A percentile compares a stretch with the other conserved stretches of the same genome.
Evolutionary conservation across 2,329 filamentous ascomycete species (phyloP).

Genomic region (Colletotrichum lentis): DNA sequence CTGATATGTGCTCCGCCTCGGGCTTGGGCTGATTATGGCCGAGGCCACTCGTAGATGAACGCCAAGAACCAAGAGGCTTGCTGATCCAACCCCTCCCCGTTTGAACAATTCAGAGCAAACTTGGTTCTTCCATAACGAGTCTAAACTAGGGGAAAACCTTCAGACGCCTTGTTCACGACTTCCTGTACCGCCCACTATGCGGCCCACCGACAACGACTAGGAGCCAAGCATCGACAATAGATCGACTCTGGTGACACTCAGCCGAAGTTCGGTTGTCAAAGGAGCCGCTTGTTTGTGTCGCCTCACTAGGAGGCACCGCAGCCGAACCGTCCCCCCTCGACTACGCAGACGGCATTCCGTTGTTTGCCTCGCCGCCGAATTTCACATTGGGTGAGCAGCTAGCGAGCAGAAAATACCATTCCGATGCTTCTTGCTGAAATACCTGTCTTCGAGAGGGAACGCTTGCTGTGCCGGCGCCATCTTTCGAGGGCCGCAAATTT

Average conservation of each 20-base stretch:
- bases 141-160: not conserved
- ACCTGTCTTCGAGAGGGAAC: not conserved
- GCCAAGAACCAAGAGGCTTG: not conserved
- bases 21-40: not conserved
- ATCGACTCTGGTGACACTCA: conserved; percentile 17
- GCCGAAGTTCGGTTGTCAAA: conserved; percentile 8
- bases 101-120: not conserved
- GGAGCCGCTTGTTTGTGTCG: conserved; percentile 19
- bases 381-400: not conserved
- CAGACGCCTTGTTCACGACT: not conserved
- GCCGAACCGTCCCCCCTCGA: conserved; percentile 9
- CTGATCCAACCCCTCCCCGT: not conserved
- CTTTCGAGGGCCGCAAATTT: not conserved
- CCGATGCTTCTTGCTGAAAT: not conserved
- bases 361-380: not conserved
- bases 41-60: not conserved
- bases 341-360: not conserved
- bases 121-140: not conserved
- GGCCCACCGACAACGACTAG: not conserved
- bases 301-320: conserved; percentile 19
- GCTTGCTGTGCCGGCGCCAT: not conserved
- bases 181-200: not conserved
- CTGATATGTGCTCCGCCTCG: not conserved
- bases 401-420: conserved; percentile 4
- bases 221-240: not conserved